Base-by-base conservation (phyloP, 176 grass and related monocot genomes). In the Oryza meridionalis region DNA sequence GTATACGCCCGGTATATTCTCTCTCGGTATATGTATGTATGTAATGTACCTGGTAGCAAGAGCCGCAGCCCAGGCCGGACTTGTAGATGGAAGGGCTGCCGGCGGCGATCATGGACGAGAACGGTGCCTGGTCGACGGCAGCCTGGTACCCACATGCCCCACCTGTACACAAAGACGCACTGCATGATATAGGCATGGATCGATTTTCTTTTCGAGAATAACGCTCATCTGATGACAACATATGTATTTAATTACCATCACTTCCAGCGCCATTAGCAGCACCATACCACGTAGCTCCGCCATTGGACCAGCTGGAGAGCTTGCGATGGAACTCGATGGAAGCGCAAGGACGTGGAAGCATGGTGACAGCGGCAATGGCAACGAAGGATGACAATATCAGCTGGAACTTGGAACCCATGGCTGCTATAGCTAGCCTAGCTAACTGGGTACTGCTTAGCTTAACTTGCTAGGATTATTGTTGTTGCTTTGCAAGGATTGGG, bases 221-320 rank as follows among this genome's bases (percentile, higher is more conserved):
- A 25, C 21, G 43, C 51, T 58, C 22, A 26, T 12, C 79, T 76
- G 17, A 38, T 65, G 12, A 45, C 26, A 5, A 31, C 12, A 27
- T 73, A 31, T 31, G 29, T 31, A 15, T 25, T 16, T 35, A 35
- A 35, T 35, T 93, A 97, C 94, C 92, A 49, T 97, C 92, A 31
- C 86, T 97, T 76, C 94, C 94, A 3, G 90, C 94, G 10, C 94
- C 90, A 15, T 53, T 75, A 11, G 89, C 74, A 6, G 67, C 84
- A 14, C 90, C 94, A 45, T 97, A 97, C 94, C 94, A 97, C 11
- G 92, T 97, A n/a, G 83, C 94, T 31, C 72, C 80, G 31, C 79
- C 89, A 4, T 61, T 33, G 47, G 78, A 84, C 89, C 85, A 94
- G 33, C 79, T 71, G 51, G 87, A 58, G 72, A 91, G 86, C 92